Conservation (phyloP, 1,284 basidiomycete species). For the Vanrija sp. region DNA sequence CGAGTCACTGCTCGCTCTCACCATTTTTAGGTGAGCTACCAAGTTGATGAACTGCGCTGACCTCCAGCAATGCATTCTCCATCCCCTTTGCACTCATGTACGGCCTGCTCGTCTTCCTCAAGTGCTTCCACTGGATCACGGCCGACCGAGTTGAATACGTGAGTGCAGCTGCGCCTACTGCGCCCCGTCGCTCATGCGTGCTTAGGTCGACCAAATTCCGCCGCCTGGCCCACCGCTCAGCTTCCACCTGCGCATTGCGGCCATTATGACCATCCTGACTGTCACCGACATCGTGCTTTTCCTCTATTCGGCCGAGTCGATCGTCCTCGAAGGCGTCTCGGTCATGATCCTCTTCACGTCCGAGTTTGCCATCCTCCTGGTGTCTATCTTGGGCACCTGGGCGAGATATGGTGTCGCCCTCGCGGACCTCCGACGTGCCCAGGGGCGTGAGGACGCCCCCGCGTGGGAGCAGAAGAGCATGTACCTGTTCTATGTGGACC, state of each 20-base stretch:
- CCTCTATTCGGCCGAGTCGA: conserved; percentile 31
- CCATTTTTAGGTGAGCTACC: conserved; percentile 71
- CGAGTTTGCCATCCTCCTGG: conserved; percentile 89
- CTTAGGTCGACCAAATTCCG: conserved; percentile 91
- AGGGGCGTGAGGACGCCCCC: conserved; percentile 80
- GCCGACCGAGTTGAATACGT: conserved; percentile 95
- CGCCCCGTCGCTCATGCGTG: neutral
- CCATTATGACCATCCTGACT: conserved; percentile 42
- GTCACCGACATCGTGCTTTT: conserved; percentile 38
- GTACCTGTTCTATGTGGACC: conserved; percentile 91
- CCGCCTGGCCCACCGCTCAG: conserved; percentile 74
- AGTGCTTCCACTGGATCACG: conserved; percentile 97
- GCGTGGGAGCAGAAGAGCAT: conserved; percentile 98
- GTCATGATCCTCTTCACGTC: conserved; percentile 87
- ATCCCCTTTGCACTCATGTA: conserved; percentile 90
- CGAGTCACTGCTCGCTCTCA: conserved; percentile 90
- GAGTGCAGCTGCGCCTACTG: conserved; percentile 35
- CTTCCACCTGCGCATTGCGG: conserved; percentile 79
- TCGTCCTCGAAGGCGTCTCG: conserved; percentile 60
- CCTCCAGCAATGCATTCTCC: conserved; percentile 70
- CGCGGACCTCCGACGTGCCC: conserved; percentile 73
- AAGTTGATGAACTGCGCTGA: neutral
- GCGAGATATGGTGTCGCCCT: conserved; percentile 82
- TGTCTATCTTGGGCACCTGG: conserved; percentile 66
- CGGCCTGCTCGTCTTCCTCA: conserved; percentile 84